These are phyloP conservation scores for Cornus kousa DNA, from an alignment of 148 eudicot genomes.

Conservation along the genomic window DNA sequence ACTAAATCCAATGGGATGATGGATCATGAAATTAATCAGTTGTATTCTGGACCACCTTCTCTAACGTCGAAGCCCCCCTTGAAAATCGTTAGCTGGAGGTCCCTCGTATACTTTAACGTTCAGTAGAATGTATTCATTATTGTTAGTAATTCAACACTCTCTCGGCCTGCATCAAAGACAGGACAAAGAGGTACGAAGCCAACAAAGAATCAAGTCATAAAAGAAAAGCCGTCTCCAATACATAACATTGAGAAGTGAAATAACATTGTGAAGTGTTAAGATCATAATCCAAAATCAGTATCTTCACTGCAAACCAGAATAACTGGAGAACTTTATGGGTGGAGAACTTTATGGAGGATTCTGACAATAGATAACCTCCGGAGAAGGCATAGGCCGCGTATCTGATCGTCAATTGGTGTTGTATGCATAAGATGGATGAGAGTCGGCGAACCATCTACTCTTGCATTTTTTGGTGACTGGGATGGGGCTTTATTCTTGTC, in stretches of 20 bases:
- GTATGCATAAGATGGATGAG: too few species aligned
- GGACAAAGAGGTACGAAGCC: not conserved
- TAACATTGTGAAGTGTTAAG: not conserved
- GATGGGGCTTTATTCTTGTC: too few species aligned
- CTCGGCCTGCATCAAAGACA: not conserved
- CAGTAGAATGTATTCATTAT: not conserved
- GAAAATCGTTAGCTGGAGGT: conserved; percentile 38
- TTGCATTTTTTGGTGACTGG: too few species aligned
- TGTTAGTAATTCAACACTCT: not conserved
- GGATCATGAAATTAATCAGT: not conserved
- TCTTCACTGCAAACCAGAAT: not conserved
- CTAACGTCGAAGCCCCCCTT: conserved; percentile 48
- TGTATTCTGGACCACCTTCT: conserved; percentile 36
- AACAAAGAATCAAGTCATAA: not conserved
- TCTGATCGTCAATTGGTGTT: too few species aligned
- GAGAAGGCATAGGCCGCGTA: too few species aligned
- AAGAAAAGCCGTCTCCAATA: too few species aligned
- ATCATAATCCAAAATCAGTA: too few species aligned
- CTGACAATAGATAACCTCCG: too few species aligned
- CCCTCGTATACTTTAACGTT: conserved; percentile 27
- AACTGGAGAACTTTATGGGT: not conserved
- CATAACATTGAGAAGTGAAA: not conserved
- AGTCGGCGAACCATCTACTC: too few species aligned
- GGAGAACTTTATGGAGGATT: too few species aligned
- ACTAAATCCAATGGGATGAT: not conserved